Evolutionary conservation across 208 protist genomes (phyloP).

Genomic region (Kentomonas sorsogonicus): DNA sequence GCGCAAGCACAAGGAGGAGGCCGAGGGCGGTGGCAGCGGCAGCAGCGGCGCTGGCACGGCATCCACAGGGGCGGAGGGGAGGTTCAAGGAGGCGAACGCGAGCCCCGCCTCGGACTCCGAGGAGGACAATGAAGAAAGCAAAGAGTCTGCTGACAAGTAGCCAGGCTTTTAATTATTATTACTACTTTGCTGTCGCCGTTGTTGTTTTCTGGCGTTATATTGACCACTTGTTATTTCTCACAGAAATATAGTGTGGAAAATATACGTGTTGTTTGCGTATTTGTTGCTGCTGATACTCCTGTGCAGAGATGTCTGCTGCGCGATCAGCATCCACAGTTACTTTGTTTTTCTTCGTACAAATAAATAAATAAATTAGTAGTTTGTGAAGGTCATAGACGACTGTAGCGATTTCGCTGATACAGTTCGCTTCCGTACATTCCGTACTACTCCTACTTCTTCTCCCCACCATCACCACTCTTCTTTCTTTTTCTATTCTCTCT

Average conservation of each 20-base stretch:
- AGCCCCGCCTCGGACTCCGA: background rate
- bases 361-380: no score
- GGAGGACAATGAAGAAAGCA: background rate
- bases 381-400: no score
- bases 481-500: background rate
- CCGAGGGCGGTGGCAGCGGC: constrained; percentile 5
- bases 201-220: no score
- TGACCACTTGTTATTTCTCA: no score
- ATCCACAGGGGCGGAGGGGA: constrained; percentile 2
- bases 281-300: no score
- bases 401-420: no score
- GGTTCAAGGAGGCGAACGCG: constrained; percentile 14
- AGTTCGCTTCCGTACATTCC: constrained; percentile 2
- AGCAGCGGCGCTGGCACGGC: no score
- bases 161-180: background rate
- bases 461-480: background rate
- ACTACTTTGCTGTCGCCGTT: background rate
- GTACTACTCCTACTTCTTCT: background rate
- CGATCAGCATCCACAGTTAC: no score
- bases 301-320: no score
- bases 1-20: constrained; percentile 40
- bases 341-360: no score
- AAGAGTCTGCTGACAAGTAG: background rate
- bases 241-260: no score
- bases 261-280: no score